phyloP scores from a whole-genome alignment of 345 rosid genomes.

The Euphorbia tirucalli region DNA sequence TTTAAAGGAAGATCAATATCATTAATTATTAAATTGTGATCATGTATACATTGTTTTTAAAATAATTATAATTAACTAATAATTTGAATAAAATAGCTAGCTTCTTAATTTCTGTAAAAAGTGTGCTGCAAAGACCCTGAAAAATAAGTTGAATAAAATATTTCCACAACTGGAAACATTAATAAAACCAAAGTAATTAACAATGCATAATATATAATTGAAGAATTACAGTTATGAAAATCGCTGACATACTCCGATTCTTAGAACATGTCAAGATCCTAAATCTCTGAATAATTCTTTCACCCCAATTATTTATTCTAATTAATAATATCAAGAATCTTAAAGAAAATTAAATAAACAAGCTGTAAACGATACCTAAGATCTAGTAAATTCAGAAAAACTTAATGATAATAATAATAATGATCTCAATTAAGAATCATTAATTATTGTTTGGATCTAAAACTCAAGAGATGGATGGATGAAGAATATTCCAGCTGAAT shows the following conservation, averaged over 20 bases:
- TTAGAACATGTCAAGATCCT: background rate
- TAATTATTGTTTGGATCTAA: background rate
- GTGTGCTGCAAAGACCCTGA: background rate
- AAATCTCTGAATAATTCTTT: background rate
- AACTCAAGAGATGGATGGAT: background rate
- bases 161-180: background rate
- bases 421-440: background rate
- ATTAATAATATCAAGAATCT: no score
- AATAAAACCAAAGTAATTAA: background rate
- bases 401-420: background rate
- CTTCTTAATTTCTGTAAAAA: no score
- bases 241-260: background rate
- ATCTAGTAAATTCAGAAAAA: background rate
- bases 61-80: no score
- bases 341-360: no score
- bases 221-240: no score
- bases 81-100: background rate
- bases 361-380: background rate
- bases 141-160: no score
- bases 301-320: background rate
- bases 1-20: no score
- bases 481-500: no score
- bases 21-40: no score
- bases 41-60: no score
- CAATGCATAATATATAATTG: no score